Conservation (phyloP, 305 asterid genomes). For the Fraxinus ornus region DNA sequence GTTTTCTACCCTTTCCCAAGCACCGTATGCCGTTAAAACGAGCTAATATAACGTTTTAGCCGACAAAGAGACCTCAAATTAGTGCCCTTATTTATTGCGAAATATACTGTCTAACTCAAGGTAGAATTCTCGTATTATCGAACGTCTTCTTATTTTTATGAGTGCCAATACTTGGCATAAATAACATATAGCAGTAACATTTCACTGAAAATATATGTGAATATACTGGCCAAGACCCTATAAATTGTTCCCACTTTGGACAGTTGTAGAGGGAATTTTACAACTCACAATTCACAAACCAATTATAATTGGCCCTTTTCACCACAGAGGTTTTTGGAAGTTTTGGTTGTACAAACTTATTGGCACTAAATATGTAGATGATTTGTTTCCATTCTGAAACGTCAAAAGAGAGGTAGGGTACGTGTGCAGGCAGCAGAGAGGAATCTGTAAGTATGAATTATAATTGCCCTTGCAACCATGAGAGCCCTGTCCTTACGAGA, state of each 20-base stretch:
- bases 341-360: neutral
- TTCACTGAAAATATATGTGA: neutral
- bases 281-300: neutral
- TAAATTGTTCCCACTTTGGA: neutral
- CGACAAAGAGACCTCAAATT: neutral
- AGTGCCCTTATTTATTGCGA: neutral
- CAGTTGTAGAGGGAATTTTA: neutral
- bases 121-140: neutral
- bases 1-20: neutral
- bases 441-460: neutral
- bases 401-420: slow-evolving; percentile 6
- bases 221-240: neutral
- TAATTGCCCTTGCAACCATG: neutral
- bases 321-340: neutral
- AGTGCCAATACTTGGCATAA: neutral
- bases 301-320: neutral
- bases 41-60: neutral
- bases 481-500: neutral
- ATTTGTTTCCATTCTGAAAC: neutral
- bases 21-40: neutral
- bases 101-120: neutral
- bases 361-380: neutral
- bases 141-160: neutral
- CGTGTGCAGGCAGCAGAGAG: neutral
- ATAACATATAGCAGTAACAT: neutral